phyloP scores from a whole-genome alignment of 352 stramenopile genomes.

The Pythium sp. region DNA sequence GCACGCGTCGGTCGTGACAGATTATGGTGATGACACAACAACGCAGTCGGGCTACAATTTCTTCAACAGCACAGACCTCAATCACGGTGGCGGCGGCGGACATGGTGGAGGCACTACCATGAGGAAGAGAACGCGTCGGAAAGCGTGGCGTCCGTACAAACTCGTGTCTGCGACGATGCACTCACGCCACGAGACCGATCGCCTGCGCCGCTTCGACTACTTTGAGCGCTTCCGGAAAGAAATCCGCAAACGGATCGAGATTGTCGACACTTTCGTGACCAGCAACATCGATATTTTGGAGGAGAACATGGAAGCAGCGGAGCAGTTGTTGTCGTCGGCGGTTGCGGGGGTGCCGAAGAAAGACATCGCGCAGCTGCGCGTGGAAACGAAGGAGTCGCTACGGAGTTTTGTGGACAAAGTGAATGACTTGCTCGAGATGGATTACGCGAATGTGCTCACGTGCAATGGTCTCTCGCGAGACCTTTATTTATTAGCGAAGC shows the following conservation, averaged over 20 bases:
- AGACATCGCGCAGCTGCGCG: slow-evolving; percentile 53
- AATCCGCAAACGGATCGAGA: slow-evolving; percentile 38
- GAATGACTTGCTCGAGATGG: slow-evolving; percentile 24
- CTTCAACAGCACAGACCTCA: not conserved
- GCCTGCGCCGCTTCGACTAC: slow-evolving; percentile 43
- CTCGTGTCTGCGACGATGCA: slow-evolving; percentile 79
- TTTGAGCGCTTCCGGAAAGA: slow-evolving; percentile 44
- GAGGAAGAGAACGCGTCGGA: slow-evolving; percentile 24
- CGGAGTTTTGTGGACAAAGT: slow-evolving; percentile 33
- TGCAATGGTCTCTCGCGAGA: slow-evolving; percentile 68
- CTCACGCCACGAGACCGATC: slow-evolving; percentile 39
- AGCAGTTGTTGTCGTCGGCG: slow-evolving; percentile 59
- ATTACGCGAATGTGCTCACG: slow-evolving; percentile 50
- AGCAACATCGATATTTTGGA: slow-evolving; percentile 71
- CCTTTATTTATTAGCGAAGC: slow-evolving; percentile 54
- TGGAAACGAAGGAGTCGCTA: slow-evolving; percentile 34
- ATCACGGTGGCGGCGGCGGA: slow-evolving; percentile 18
- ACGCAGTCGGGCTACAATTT: slow-evolving; percentile 15
- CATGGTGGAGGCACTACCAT: not conserved
- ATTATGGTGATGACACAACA: slow-evolving; percentile 48
- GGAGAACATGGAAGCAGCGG: slow-evolving; percentile 56
- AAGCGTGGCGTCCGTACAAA: slow-evolving; percentile 72
- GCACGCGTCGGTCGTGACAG: slow-evolving; percentile 35
- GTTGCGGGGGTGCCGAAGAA: slow-evolving; percentile 51
- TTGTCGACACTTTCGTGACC: slow-evolving; percentile 42